phyloP scores from a whole-genome alignment of 2,329 filamentous ascomycete species.

The Fusarium secorum region DNA sequence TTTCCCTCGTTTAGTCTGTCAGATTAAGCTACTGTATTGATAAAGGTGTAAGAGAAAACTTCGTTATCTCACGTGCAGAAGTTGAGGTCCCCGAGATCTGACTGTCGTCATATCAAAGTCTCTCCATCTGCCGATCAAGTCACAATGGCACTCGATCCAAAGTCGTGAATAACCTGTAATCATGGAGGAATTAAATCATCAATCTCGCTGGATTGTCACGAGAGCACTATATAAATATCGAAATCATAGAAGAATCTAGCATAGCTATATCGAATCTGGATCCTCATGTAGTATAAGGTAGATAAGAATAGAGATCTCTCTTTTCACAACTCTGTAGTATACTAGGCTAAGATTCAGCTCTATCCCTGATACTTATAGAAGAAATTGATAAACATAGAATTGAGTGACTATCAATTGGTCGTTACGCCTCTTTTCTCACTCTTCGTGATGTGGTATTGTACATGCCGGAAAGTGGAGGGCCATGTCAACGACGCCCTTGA shows the following conservation, averaged over 20 bases:
- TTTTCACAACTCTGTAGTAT: not conserved
- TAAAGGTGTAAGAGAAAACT: not conserved
- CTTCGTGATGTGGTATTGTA: not conserved
- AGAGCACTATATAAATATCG: constrained; percentile 52
- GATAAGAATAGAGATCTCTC: not conserved
- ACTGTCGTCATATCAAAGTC: constrained; percentile 69
- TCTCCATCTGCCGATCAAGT: constrained; percentile 67
- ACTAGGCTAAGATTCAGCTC: not conserved
- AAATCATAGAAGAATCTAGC: not conserved
- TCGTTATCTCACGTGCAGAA: constrained; percentile 55
- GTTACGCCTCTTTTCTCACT: not conserved
- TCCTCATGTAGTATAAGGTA: not conserved
- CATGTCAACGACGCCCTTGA: not conserved
- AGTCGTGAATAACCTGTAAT: constrained; percentile 67
- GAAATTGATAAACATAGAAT: not conserved
- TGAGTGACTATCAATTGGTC: not conserved
- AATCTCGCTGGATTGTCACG: constrained; percentile 67
- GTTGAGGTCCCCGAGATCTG: constrained; percentile 74
- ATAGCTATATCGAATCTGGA: not conserved
- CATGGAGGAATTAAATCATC: constrained; percentile 67
- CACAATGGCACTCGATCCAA: constrained; percentile 66
- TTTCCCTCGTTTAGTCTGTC: constrained; percentile 61
- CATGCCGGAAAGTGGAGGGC: constrained; percentile 26
- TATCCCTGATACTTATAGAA: not conserved
- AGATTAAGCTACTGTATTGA: not conserved